Base-by-base conservation (phyloP, 2,329 filamentous ascomycete species). In the Colletotrichum nymphaeae region DNA sequence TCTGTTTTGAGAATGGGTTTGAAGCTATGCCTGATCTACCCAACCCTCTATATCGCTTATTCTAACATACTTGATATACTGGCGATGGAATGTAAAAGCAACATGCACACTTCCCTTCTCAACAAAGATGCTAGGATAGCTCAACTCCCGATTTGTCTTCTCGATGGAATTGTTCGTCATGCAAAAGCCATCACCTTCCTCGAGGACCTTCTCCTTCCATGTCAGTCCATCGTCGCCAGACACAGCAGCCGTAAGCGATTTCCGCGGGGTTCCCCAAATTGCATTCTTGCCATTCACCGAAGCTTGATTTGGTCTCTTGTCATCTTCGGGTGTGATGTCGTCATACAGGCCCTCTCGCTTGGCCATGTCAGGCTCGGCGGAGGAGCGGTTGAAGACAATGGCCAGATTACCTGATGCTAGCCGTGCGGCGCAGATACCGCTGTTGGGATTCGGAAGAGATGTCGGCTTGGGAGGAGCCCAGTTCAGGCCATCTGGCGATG, bases 101-200 rank as follows among this genome's bases (percentile, higher is more conserved):
- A 86, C 76, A 71, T 86, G 83, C 3, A 59, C 71, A 5, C 75
- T 79, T 32, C 57, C 75, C 2, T 74, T 71, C 8, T 84, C 76
- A 1, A 79, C 74, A 7, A 75, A 71, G 37, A 86, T 85, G 73
- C 84, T 85, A 0, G 84, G 85, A 64, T 86, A 86, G 28, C 83
- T 85, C 42, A 86, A 58, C 69, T 86, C 84, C 8, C 84, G 76
- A 30, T 86, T 86, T 3, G 81, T 78, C 56, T 83, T 83, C 1
- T 83, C 79, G 11, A 78, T 78, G 0, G 82, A 85, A 64, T 85
- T 85, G 70, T 86, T 86, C 0, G 84, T 86, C 78, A 85, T 80
- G 63, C 85, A 86, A 30, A 83, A 86, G 0, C 85, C 85, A 74
- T 86, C 84, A 0, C 84, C 84, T 3, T 85, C 84, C 56, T 86